Percentiles rank a stretch among this genome's conserved stretches.
phyloP scores from a whole-genome alignment of 176 grass and related monocot genomes.

The Cocos nucifera region DNA sequence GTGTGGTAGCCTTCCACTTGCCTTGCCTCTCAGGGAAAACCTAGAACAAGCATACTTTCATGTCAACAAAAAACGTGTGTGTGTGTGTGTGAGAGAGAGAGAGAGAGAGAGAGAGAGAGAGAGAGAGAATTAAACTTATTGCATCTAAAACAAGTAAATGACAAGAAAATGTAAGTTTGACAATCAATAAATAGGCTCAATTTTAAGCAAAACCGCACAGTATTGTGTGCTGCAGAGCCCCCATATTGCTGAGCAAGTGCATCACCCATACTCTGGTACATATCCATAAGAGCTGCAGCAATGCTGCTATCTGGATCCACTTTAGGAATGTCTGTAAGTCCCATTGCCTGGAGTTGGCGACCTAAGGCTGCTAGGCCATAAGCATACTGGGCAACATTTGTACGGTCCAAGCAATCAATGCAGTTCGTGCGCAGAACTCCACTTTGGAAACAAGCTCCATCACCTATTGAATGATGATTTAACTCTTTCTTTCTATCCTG shows the following conservation, averaged over 20 bases:
- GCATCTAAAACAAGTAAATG: not conserved
- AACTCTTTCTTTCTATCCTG: conserved; percentile 38
- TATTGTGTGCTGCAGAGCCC: conserved; percentile 95
- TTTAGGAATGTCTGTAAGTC: conserved; percentile 68
- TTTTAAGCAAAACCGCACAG: conserved; percentile 24
- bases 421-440: conserved; percentile 97
- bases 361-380: conserved; percentile 86
- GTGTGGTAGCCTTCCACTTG: conserved; percentile 96
- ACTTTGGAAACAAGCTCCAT: conserved; percentile 57
- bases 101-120: not conserved
- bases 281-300: conserved; percentile 87
- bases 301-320: conserved; percentile 76
- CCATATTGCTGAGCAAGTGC: conserved; percentile 95
- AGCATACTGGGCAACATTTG: conserved; percentile 97
- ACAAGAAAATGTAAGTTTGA: not conserved
- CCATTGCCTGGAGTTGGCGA: conserved; percentile 83
- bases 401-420: conserved; percentile 91
- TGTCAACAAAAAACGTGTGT: not conserved
- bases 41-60: conserved; percentile 30
- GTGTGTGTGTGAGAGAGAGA: not conserved
- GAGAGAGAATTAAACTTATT: not conserved
- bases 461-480: conserved; percentile 22
- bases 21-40: conserved; percentile 96
- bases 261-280: conserved; percentile 99
- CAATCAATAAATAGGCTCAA: not conserved